A percentile compares a stretch with the other conserved stretches of the same genome.
phyloP scores from a whole-genome alignment of 768 basidiomycete species.

The Lyophyllum decastes region DNA sequence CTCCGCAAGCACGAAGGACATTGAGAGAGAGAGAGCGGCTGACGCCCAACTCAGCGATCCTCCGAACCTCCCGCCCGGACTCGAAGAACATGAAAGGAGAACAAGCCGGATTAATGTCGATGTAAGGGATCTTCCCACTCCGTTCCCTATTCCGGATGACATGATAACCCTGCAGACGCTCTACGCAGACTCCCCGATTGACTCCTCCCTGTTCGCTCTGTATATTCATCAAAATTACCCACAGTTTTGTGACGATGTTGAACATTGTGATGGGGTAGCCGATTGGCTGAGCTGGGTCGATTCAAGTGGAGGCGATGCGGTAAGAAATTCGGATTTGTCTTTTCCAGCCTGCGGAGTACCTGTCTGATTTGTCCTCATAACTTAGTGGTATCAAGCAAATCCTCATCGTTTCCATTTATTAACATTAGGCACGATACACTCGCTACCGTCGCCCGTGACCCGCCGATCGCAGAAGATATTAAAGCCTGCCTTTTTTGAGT shows the following conservation, averaged over 20 bases:
- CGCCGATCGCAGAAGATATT: constrained; percentile 77
- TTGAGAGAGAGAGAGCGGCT: constrained; percentile 56
- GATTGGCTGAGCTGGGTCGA: constrained; percentile 83
- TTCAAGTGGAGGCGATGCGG: constrained; percentile 62
- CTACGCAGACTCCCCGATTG: constrained; percentile 86
- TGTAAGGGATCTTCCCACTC: constrained; percentile 36
- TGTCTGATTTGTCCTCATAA: not conserved
- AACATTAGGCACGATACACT: constrained; percentile 81
- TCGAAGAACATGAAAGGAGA: constrained; percentile 60
- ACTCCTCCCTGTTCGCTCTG: constrained; percentile 83
- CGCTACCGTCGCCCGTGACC: constrained; percentile 83
- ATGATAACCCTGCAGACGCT: constrained; percentile 28
- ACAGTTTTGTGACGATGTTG: constrained; percentile 77
- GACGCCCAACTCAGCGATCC: constrained; percentile 59
- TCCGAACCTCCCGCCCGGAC: constrained; percentile 56
- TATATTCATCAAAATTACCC: constrained; percentile 96
- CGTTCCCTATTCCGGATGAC: not conserved
- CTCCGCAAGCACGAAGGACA: constrained; percentile 62
- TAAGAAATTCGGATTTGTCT: constrained; percentile 27
- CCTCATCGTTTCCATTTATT: constrained; percentile 88
- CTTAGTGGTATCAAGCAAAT: constrained; percentile 67
- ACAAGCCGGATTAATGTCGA: constrained; percentile 79
- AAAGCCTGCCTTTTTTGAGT: constrained; percentile 87
- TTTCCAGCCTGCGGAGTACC: not conserved
- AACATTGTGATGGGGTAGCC: constrained; percentile 67